Base-by-base conservation (phyloP, 306 rosid genomes). In the Luffa aegyptiaca region DNA sequence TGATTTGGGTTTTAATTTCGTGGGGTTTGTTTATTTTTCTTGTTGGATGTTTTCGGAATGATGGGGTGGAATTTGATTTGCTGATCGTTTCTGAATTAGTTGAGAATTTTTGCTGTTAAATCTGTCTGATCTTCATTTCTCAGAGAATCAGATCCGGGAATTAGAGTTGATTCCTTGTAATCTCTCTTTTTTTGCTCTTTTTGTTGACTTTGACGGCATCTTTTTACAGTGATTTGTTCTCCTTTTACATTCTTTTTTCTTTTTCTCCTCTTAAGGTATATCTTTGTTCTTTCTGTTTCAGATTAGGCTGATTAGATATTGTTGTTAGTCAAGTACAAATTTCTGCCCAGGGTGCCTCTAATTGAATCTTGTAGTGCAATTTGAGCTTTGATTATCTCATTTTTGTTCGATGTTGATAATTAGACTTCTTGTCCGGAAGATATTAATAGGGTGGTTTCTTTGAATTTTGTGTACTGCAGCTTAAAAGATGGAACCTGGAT, bases 401-500 rank as follows among this genome's bases (percentile, higher is more conserved):
- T 49, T 20, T 45, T 4, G 9, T 17, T 70, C 8, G 51, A 70
- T 42, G 52, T 42, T 61, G 46, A 14, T 64, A 16, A n/a, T 33
- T 33, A 4, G 58, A 31, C 37, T 75, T 36, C 48, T 52, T 39
- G 10, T 6, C 46, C 59, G 36, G n/a, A 10, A 8, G 16, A 7
- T 10, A 42, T 9, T 17, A 55, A 59, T 52, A 64, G 36, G 46
- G 75, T 10, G 69, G 69, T 35, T 72, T 10, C 17, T 56, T 56
- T 42, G 44, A 46, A 58, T 16, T 39, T 16, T 20, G 46, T 78
- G 44, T 79, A 17, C 17, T 55, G 53, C 71, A 68, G 82, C 72
- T 80, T 58, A 49, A 80, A 78, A 83, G 55, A 95, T 95, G 99
- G 92, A 69, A 41, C 83, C 98, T 37, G 86, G 81, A 65, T 42